Conservation (phyloP, 768 basidiomycete genomes). For the Kwoniella sp. region DNA sequence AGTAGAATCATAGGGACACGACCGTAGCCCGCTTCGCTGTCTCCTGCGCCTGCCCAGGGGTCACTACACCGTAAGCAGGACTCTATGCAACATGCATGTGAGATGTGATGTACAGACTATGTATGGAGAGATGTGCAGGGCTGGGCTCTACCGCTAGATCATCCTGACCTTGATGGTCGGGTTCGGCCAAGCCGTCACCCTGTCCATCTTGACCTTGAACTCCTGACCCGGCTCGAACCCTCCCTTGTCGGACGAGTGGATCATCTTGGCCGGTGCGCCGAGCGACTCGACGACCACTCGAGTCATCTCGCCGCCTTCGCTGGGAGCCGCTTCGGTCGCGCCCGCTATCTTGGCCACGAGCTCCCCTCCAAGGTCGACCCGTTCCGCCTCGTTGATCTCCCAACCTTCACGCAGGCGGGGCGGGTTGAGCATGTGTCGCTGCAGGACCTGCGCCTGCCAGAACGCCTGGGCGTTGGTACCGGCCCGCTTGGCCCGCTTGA, state of each 20-base stretch:
- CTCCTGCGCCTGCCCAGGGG: no score
- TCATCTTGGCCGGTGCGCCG: slow-evolving; percentile 8
- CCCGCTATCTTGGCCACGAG: slow-evolving; percentile 11
- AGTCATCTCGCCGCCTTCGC: neutral
- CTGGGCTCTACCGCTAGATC: neutral
- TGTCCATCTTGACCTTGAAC: slow-evolving; percentile 19
- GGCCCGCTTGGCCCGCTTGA: slow-evolving; percentile 9
- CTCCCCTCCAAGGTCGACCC: slow-evolving; percentile 13
- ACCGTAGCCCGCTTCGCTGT: no score
- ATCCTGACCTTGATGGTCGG: slow-evolving; percentile 6
- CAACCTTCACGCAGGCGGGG: slow-evolving; percentile 1
- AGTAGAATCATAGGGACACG: neutral
- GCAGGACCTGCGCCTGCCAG: slow-evolving; percentile 21
- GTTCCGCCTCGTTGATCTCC: slow-evolving; percentile 2
- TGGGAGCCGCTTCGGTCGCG: slow-evolving; percentile 1
- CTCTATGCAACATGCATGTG: no score
- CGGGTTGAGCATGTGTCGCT: neutral
- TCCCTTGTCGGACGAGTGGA: neutral
- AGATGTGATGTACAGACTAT: slow-evolving; percentile 15
- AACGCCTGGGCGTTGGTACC: slow-evolving; percentile 13
- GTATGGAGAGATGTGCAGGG: no score
- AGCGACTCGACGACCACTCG: slow-evolving; percentile 14
- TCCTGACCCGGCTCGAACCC: slow-evolving; percentile 20
- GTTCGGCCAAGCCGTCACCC: slow-evolving; percentile 22
- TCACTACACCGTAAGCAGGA: no score